Evolutionary conservation across 192 early-diverging fungal species (phyloP).

Genomic region (Mortierella antarctica): DNA sequence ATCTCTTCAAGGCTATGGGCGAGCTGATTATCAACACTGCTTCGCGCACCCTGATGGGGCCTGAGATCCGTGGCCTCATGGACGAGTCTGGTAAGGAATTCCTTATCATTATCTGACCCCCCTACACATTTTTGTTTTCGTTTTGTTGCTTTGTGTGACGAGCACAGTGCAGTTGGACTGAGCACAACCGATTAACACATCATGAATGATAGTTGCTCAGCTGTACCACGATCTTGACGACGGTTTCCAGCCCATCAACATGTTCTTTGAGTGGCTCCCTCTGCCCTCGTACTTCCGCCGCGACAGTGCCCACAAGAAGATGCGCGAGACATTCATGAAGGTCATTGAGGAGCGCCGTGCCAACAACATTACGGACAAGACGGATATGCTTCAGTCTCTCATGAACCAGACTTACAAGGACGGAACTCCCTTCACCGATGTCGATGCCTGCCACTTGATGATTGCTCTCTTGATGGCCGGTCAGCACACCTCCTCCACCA

Average conservation of each 20-base stretch:
- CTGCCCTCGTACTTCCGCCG: conserved; percentile 87
- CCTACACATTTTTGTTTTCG: neutral
- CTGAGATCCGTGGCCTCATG: conserved; percentile 89
- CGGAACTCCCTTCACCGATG: conserved; percentile 84
- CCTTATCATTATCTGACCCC: neutral
- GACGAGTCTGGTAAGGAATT: conserved; percentile 64
- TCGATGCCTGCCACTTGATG: conserved; percentile 93
- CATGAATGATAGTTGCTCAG: conserved; percentile 74
- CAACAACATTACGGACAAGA: conserved; percentile 55
- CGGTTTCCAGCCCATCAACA: conserved; percentile 95
- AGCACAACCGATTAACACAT: too few species aligned
- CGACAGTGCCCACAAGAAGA: conserved; percentile 85
- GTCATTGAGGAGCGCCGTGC: conserved; percentile 86
- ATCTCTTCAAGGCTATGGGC: conserved; percentile 84
- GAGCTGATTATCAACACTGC: conserved; percentile 96
- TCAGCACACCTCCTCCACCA: conserved; percentile 96
- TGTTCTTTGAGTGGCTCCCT: conserved; percentile 93
- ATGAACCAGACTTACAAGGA: conserved; percentile 92
- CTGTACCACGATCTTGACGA: conserved; percentile 95
- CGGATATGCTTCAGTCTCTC: conserved; percentile 85
- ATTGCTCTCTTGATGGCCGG: conserved; percentile 98
- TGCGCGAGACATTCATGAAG: conserved; percentile 80
- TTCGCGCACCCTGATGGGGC: conserved; percentile 92
- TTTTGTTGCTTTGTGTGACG: neutral
- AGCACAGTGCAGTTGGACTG: neutral